Evolutionary conservation across 257 asterid genomes (phyloP), one percentile per base, ranked within the genome.

Genomic region (Solanum chmielewskii): DNA sequence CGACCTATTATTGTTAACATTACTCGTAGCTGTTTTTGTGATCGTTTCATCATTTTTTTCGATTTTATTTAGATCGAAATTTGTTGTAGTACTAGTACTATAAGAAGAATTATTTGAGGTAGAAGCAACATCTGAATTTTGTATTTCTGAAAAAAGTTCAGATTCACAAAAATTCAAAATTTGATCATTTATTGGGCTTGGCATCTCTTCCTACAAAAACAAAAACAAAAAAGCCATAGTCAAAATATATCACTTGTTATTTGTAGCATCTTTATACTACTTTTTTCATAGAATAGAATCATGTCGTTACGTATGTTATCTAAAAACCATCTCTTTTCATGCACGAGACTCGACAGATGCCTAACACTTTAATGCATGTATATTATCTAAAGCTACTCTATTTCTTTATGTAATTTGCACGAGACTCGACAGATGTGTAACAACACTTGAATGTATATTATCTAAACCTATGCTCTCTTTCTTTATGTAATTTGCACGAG

Each of bases 91-190:
- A 41, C 18, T 69, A 15, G 42, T 69, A 66, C 91, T 89, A 86
- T 91, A 91, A 12, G 98, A 92, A 64, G 96, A 90, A 49, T 42
- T 27, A 90, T 94, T 96, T 33, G 99, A 94, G 88, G 91, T 94
- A 8, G 99, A 94, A 85, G 93, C 94, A 62, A 90, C 95, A 88
- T 96, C 98, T 0, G 96, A 93, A 83, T 95, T 93, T 80, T 93
- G 98, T 49, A 96, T 73, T 76, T 93, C 98, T 1, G 92, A 92
- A 76, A 95, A 94, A 71, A 93, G 86, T 75, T 93, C 98, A 18
- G 98, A 94, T 74, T 95, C 98, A 60, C 93, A 92, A 45, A 96
- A 95, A n/a, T 95, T 95, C 39, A 95, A 87, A 3, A 96, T 85
- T 87, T 95, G 97, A 77, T 94, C 94, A 88, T 92, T 94, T 6